Evolutionary conservation across 805 yeast genomes (phyloP).

Genomic region (Kodamaea kakaduensis): DNA sequence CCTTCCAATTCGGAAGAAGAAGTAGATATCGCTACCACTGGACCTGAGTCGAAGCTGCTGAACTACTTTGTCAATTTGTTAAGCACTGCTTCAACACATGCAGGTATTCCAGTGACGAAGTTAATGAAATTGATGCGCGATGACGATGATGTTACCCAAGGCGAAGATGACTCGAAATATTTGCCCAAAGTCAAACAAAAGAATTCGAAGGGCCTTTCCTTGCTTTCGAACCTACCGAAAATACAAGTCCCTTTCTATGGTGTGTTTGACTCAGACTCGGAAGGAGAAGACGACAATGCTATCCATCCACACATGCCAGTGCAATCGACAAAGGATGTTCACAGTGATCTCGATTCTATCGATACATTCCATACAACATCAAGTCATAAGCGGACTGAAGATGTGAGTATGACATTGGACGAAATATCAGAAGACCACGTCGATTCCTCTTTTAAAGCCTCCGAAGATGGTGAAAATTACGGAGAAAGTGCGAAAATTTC

Average conservation of each 20-base stretch:
- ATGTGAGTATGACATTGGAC: no score
- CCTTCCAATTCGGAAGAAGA: slow-evolving; percentile 22
- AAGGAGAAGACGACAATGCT: slow-evolving; percentile 1
- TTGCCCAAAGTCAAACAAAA: not conserved
- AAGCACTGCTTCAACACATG: slow-evolving; percentile 27
- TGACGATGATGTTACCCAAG: not conserved
- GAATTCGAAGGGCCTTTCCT: not conserved
- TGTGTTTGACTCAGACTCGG: slow-evolving; percentile 8
- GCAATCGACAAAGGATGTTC: no score
- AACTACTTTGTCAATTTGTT: slow-evolving; percentile 26
- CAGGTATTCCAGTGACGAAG: slow-evolving; percentile 19
- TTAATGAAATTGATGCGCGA: slow-evolving; percentile 2
- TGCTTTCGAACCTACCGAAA: slow-evolving; percentile 3
- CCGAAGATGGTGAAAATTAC: no score
- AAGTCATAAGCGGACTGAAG: not conserved
- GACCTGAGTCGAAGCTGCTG: slow-evolving; percentile 21
- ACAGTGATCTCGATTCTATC: slow-evolving; percentile 2
- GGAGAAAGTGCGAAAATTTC: no score
- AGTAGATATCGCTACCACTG: slow-evolving; percentile 26
- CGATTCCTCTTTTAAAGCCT: no score
- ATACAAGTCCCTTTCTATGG: slow-evolving; percentile 8
- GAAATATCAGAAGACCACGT: no score
- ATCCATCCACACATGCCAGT: no score
- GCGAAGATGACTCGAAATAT: not conserved
- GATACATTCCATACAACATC: slow-evolving; percentile 4